phyloP scores from a whole-genome alignment of 2,329 filamentous ascomycete genomes.

The Lasiodiplodia gonubiensis region DNA sequence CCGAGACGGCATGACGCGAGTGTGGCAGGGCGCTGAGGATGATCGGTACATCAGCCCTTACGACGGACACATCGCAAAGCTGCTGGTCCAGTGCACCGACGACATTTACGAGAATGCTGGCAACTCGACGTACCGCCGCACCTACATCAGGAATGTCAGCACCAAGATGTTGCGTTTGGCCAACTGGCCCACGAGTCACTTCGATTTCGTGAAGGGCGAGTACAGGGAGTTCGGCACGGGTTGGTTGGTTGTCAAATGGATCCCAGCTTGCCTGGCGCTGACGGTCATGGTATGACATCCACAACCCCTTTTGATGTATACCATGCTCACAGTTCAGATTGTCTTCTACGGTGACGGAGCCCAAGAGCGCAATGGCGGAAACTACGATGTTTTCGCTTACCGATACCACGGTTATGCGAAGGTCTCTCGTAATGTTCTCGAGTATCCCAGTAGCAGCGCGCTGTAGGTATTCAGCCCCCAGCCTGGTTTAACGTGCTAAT shows the following conservation, averaged over 20 bases:
- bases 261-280: slow-evolving; percentile 37
- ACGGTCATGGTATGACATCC: slow-evolving; percentile 34
- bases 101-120: slow-evolving; percentile 40
- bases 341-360: slow-evolving; percentile 29
- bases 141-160: slow-evolving; percentile 39
- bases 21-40: slow-evolving; percentile 30
- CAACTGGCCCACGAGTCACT: slow-evolving; percentile 41
- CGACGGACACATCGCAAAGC: slow-evolving; percentile 39
- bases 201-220: slow-evolving; percentile 35
- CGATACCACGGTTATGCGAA: slow-evolving; percentile 41
- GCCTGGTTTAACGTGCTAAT: no score
- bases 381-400: slow-evolving; percentile 40
- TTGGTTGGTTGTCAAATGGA: slow-evolving; percentile 40
- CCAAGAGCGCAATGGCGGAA: slow-evolving; percentile 34
- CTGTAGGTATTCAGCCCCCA: neutral
- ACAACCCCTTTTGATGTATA: neutral
- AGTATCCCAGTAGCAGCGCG: slow-evolving; percentile 25
- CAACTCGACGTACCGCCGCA: slow-evolving; percentile 39
- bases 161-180: slow-evolving; percentile 39
- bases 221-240: slow-evolving; percentile 26
- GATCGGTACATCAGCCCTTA: slow-evolving; percentile 41
- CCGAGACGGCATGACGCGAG: slow-evolving; percentile 10
- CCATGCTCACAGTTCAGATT: slow-evolving; percentile 12
- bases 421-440: slow-evolving; percentile 39
- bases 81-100: slow-evolving; percentile 41